Evolutionary conservation across 176 grass and related monocot genomes (phyloP).

Genomic region (Eleusine indica): DNA sequence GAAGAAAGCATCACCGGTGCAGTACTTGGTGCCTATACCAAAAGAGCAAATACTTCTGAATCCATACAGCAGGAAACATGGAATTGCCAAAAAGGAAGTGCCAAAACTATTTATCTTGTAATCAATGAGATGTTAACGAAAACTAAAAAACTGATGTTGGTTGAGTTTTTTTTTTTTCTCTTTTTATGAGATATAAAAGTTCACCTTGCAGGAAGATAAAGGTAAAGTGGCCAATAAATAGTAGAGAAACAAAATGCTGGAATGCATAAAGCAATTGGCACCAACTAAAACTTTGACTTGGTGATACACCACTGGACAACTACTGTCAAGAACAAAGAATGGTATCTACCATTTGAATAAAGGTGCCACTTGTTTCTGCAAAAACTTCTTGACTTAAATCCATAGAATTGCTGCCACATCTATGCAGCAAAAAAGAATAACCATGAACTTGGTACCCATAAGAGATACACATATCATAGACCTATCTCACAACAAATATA

Average conservation of each 20-base stretch:
- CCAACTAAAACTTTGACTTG: not conserved
- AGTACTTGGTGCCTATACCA: slow-evolving; percentile 55
- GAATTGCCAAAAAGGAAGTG: not conserved
- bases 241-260: not conserved
- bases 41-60: slow-evolving; percentile 18
- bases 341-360: not conserved
- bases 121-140: not conserved
- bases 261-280: not conserved
- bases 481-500: not conserved
- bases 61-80: not conserved
- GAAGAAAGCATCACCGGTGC: slow-evolving; percentile 64
- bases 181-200: not conserved
- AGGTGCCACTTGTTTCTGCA: not conserved
- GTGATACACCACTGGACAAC: not conserved
- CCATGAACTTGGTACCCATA: not conserved
- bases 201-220: not conserved
- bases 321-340: not conserved
- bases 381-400: not conserved
- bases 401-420: not conserved
- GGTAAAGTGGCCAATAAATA: not conserved
- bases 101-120: not conserved
- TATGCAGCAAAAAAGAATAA: not conserved
- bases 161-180: not conserved
- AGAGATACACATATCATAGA: not conserved
- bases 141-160: not conserved